A percentile compares a stretch with the other conserved stretches of the same genome.
Evolutionary conservation across 495 filamentous ascomycete species (phyloP).

Genomic region (Sporormia fimetaria): DNA sequence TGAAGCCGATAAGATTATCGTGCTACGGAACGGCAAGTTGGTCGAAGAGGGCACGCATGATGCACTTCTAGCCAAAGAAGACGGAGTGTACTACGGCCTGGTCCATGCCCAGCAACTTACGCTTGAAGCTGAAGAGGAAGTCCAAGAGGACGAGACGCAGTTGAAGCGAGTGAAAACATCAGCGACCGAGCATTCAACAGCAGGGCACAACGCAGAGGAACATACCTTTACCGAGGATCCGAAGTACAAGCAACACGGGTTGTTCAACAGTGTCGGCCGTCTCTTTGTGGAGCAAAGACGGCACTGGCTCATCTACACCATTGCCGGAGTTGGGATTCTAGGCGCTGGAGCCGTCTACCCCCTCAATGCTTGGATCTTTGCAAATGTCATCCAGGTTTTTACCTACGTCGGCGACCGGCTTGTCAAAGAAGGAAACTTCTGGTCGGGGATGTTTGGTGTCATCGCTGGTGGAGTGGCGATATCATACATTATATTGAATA

Average conservation of each 20-base stretch:
- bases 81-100: constrained; percentile 25
- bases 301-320: constrained; percentile 23
- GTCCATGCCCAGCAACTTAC: constrained; percentile 24
- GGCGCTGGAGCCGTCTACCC: constrained; percentile 25
- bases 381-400: constrained; percentile 24
- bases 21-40: constrained; percentile 24
- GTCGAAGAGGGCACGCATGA: constrained; percentile 29
- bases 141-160: background rate
- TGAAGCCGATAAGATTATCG: constrained; percentile 30
- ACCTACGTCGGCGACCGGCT: constrained; percentile 15
- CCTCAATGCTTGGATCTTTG: constrained; percentile 26
- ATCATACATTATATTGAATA: constrained; percentile 22
- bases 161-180: constrained; percentile 12
- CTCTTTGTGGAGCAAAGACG: constrained; percentile 23
- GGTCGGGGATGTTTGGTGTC: constrained; percentile 28
- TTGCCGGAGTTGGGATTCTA: constrained; percentile 16
- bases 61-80: constrained; percentile 13
- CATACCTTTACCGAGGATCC: constrained; percentile 4
- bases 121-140: constrained; percentile 14
- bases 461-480: constrained; percentile 16
- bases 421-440: constrained; percentile 24
- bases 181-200: constrained; percentile 10
- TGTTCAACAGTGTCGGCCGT: constrained; percentile 18
- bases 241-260: constrained; percentile 14
- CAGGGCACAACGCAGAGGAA: background rate